A percentile compares a stretch with the other conserved stretches of the same genome.
phyloP scores from a whole-genome alignment of 306 rosid genomes.

The Cercis canadensis region DNA sequence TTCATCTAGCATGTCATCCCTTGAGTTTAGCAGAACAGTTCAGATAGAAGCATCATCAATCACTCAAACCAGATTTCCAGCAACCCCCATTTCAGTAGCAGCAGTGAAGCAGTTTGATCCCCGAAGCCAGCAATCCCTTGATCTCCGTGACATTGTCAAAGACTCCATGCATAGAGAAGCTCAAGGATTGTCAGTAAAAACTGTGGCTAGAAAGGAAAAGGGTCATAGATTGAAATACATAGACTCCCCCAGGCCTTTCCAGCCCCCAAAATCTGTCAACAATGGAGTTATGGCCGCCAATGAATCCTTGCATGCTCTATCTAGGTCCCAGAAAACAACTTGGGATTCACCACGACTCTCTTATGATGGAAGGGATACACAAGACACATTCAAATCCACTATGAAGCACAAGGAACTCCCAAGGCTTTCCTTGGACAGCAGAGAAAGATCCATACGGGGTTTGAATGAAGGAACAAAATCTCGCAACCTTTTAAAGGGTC shows the following conservation, averaged over 20 bases:
- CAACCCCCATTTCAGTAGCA: conserved; percentile 35
- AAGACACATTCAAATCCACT: conserved; percentile 56
- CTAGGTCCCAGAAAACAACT: conserved; percentile 54
- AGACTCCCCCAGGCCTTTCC: conserved; percentile 84
- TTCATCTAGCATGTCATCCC: conserved; percentile 83
- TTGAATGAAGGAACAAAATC: conserved; percentile 54
- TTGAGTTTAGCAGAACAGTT: conserved; percentile 59
- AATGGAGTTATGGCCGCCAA: conserved; percentile 39
- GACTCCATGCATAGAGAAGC: conserved; percentile 64
- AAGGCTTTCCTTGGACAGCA: conserved; percentile 91
- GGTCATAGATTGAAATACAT: conserved; percentile 58
- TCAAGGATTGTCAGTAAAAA: conserved; percentile 59
- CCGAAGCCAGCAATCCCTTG: conserved; percentile 41
- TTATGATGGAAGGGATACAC: conserved; percentile 71
- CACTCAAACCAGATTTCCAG: conserved; percentile 37
- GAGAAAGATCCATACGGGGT: conserved; percentile 52
- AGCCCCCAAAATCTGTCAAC: conserved; percentile 43
- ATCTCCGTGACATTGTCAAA: conserved; percentile 53
- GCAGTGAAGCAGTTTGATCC: conserved; percentile 42
- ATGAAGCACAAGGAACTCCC: conserved; percentile 75
- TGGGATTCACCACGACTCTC: conserved; percentile 69
- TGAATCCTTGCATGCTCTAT: conserved; percentile 52
- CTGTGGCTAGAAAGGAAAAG: conserved; percentile 52
- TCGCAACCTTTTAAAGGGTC: conserved; percentile 47
- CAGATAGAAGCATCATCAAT: conserved; percentile 51